phyloP scores from a whole-genome alignment of 495 filamentous ascomycete genomes.

The Aspergillus sclerotioniger region DNA sequence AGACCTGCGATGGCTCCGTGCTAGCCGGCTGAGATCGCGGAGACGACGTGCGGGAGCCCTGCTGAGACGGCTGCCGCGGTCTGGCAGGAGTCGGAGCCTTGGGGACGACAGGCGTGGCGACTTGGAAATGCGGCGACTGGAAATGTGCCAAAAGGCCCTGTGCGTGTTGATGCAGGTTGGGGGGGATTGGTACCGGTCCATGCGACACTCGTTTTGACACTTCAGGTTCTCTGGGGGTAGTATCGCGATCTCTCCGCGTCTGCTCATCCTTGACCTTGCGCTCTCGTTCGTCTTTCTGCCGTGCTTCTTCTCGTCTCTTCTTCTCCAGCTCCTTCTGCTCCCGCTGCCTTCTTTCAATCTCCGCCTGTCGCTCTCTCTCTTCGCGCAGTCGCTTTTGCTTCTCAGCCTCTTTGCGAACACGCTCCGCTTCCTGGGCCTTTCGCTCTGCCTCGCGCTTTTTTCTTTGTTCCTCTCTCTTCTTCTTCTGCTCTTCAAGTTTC shows the following conservation, averaged over 20 bases:
- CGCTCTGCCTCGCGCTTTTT: constrained; percentile 92
- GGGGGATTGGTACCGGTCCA: constrained; percentile 50
- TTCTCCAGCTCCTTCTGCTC: constrained; percentile 74
- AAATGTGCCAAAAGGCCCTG: constrained; percentile 40
- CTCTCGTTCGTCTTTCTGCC: constrained; percentile 63
- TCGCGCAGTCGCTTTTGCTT: constrained; percentile 75
- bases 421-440: constrained; percentile 86
- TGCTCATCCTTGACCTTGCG: constrained; percentile 66
- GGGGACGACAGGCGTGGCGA: constrained; percentile 77
- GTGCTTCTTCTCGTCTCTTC: constrained; percentile 60
- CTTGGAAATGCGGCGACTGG: constrained; percentile 74
- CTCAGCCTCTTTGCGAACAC: constrained; percentile 73
- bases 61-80: constrained; percentile 74
- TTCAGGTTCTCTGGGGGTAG: constrained; percentile 48
- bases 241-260: constrained; percentile 49
- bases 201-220: constrained; percentile 52
- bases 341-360: constrained; percentile 67
- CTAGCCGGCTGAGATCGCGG: constrained; percentile 49
- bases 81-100: constrained; percentile 80
- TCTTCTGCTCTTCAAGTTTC: constrained; percentile 73
- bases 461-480: constrained; percentile 82
- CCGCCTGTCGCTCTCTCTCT: constrained; percentile 77
- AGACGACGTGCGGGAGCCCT: constrained; percentile 70
- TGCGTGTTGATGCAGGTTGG: constrained; percentile 51
- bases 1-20: constrained; percentile 37